phyloP scores from a whole-genome alignment of 2,329 filamentous ascomycete species.

The Fusarium sp. region DNA sequence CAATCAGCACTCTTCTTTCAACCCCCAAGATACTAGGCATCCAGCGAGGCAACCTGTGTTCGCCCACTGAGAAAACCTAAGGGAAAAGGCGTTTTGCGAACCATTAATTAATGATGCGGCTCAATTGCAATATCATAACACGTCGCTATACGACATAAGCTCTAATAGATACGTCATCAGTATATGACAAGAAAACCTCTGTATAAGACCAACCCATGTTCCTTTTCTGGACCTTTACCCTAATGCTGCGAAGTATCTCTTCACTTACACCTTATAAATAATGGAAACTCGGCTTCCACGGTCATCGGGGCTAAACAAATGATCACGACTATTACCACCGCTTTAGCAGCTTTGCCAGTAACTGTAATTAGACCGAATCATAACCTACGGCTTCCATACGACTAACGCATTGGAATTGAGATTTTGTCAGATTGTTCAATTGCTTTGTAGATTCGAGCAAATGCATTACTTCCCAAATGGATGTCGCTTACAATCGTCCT shows the following conservation, averaged over 20 bases:
- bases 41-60: conserved; percentile 34
- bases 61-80: conserved; percentile 16
- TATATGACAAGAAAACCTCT: background rate
- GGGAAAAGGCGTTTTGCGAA: conserved; percentile 24
- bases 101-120: conserved; percentile 28
- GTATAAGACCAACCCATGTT: background rate
- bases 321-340: background rate
- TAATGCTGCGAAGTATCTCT: background rate
- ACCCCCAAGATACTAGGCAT: conserved; percentile 34
- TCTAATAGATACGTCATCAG: background rate
- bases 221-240: background rate
- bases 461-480: background rate
- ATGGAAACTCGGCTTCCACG: background rate
- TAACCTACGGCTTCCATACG: background rate
- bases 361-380: background rate
- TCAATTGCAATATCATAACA: conserved; percentile 12
- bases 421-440: background rate
- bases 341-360: background rate
- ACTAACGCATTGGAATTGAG: background rate
- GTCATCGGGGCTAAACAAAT: background rate
- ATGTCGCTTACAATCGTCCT: background rate
- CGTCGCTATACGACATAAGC: background rate
- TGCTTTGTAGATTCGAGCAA: background rate
- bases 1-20: conserved; percentile 33
- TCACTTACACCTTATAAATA: background rate